A percentile compares a stretch with the other conserved stretches of the same genome.
These are phyloP conservation scores for Fusarium mangiferae DNA, from an alignment of 2,329 filamentous ascomycete genomes.

Conservation along the genomic window DNA sequence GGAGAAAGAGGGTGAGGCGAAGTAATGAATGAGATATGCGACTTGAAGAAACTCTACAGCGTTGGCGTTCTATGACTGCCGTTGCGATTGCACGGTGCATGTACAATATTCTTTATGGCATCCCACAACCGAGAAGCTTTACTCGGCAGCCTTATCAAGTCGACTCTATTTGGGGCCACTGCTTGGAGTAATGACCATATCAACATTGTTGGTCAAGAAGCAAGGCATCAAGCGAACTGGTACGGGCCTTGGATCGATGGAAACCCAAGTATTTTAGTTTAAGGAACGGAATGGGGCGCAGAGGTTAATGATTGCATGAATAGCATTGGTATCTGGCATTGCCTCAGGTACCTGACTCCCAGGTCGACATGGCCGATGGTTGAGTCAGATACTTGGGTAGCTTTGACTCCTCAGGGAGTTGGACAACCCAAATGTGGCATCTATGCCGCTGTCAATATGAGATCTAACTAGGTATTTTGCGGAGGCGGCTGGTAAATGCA, in stretches of 20 bases:
- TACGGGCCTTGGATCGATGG: conserved; percentile 17
- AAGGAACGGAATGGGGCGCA: conserved; percentile 39
- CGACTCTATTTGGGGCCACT: conserved; percentile 1
- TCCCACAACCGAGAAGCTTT: conserved; percentile 17
- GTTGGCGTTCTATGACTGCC: conserved; percentile 33
- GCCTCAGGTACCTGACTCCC: conserved; percentile 37
- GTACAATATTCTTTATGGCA: conserved; percentile 50
- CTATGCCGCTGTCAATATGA: conserved; percentile 10
- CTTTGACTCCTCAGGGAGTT: conserved; percentile 10
- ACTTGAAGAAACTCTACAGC: conserved; percentile 17
- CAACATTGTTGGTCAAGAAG: conserved; percentile 8
- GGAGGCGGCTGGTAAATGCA: conserved; percentile 38
- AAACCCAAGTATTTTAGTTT: conserved; percentile 35
- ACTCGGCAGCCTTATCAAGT: conserved; percentile 2
- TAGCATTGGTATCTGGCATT: conserved; percentile 49
- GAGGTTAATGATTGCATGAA: conserved; percentile 53
- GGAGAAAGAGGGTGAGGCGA: conserved; percentile 51
- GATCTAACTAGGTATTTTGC: conserved; percentile 36
- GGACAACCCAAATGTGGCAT: conserved; percentile 26
- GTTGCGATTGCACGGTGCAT: conserved; percentile 52
- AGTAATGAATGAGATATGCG: conserved; percentile 27
- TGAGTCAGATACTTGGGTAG: conserved; percentile 21
- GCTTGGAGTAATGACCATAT: neutral
- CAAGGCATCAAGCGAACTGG: conserved; percentile 22
- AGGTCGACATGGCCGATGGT: conserved; percentile 25